Base-by-base conservation (phyloP, 306 rosid genomes). In the Senna siamea region DNA sequence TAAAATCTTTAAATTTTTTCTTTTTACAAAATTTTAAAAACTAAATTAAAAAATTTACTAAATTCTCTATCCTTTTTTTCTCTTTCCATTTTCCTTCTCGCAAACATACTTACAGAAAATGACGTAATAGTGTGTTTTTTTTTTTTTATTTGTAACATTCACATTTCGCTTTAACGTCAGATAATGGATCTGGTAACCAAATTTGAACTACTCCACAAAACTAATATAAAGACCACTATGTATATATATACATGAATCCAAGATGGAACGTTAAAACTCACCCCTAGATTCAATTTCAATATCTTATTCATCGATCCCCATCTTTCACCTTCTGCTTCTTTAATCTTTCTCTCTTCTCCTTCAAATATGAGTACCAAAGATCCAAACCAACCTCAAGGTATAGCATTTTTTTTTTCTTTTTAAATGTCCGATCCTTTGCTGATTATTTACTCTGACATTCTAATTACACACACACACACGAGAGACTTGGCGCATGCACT, bases 321-420 rank as follows among this genome's bases (percentile, higher is more conserved):
- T 26, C 22, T 43, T 40, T 44, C 30, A 58, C n/a, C 63, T 54
- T 32, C 43, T 34, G 38, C 48, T 19, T 13, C 30, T 26, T 18
- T 43, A 43, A 22, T 26, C 54, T 14, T 20, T 18, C 44, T 12
- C 23, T 34, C 35, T 51, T 26, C 2, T 26, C 30, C 30, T 71
- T 28, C 18, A 54, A 80, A 20, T 18, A 73, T 74, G 84, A 75
- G 69, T 59, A 48, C 64, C 66, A 43, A 15, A 30, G 54, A 32
- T 35, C 50, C 76, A 52, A 61, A 52, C 62, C 80, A 68, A 18
- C 20, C 68, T 69, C 76, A 61, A 74, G 84, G 84, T 80, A 7
- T 40, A 57, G 44, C 38, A 59, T 34, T 17, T 30, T 57, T 62
- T 26, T 26, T 26, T 3, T 3, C 30, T 26, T 26, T 26, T 26